Evolutionary conservation across 2,329 filamentous ascomycete genomes (phyloP), one percentile per base, ranked within the genome.

Genomic region (Nemania diffusa): DNA sequence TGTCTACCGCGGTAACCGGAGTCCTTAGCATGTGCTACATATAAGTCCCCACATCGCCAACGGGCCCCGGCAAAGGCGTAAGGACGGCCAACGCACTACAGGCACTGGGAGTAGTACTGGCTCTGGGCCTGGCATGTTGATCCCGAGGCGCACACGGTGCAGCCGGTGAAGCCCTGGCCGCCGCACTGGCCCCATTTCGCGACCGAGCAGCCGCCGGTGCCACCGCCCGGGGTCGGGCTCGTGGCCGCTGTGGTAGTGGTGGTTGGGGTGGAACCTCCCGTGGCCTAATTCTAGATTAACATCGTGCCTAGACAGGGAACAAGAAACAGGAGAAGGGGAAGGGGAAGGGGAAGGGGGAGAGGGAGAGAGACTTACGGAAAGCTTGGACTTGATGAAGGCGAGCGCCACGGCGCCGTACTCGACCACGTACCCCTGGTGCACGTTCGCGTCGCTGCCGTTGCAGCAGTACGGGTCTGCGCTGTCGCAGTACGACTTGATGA

Each of bases 401-500:
- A 91, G 75, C 1, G 88, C 89, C 72, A 88, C 80, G 6, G 81
- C 75, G 1, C 88, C 88, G 67, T 91, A 91, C 72, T 86, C 86
- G 68, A 26, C 58, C 27, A 70, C 88, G 66, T 91, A 91, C 57
- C 87, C 84, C 75, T 90, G 85, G 76, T 91, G 89, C 6, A 84
- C 82, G 72, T 85, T 84, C 27, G 83, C 81, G 67, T 90, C 82
- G 72, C 84, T 88, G 56, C 89, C 89, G 48, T 85, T 88, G 78
- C 88, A 91, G 83, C 89, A 91, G 79, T 89, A 91, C 0, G 88
- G 88, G 69, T 91, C 89, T 3, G 84, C 74, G 4, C 84, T 79
- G 72, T 91, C 89, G 76, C 89, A 91, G 81, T 91, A 91, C 4
- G 86, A 88, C 79, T 89, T 81, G 71, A 91, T 86, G 73, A 86